These are phyloP conservation scores for Leccinum olivaceopallidum DNA, from an alignment of 768 basidiomycete genomes.

Conservation along the genomic window DNA sequence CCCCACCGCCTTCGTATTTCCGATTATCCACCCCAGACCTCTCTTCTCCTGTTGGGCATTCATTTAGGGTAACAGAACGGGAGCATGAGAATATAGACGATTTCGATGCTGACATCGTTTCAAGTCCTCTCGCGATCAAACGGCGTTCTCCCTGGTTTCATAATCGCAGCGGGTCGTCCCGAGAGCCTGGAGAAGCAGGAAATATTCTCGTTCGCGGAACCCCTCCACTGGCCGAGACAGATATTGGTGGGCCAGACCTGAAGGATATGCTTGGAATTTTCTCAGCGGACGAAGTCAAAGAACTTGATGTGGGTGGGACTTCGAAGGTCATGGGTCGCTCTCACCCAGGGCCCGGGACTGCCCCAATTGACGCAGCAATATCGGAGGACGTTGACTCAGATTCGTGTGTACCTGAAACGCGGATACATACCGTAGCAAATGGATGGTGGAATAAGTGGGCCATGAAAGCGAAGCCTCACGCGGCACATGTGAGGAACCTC, in stretches of 20 bases:
- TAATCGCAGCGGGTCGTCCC: slow-evolving; percentile 2
- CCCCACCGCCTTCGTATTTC: slow-evolving; percentile 57
- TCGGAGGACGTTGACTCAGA: slow-evolving; percentile 31
- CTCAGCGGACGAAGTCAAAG: slow-evolving; percentile 47
- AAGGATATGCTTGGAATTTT: slow-evolving; percentile 45
- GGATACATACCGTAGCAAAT: slow-evolving; percentile 40
- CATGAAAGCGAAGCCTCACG: slow-evolving; percentile 25
- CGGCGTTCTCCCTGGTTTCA: slow-evolving; percentile 16
- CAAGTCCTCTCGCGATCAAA: slow-evolving; percentile 32
- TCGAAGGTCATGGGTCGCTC: slow-evolving; percentile 37
- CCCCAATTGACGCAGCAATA: slow-evolving; percentile 19
- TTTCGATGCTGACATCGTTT: slow-evolving; percentile 50
- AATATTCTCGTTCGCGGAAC: slow-evolving; percentile 32
- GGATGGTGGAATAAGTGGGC: slow-evolving; percentile 59
- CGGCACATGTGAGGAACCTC: slow-evolving; percentile 21
- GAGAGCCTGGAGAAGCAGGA: slow-evolving; percentile 2
- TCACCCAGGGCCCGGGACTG: slow-evolving; percentile 33
- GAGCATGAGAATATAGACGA: slow-evolving; percentile 32
- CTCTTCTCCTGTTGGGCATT: slow-evolving; percentile 59
- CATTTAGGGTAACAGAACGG: slow-evolving; percentile 19
- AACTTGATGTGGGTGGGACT: slow-evolving; percentile 24
- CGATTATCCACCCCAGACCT: slow-evolving; percentile 57
- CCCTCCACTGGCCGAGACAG: slow-evolving; percentile 22
- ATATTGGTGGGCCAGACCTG: slow-evolving; percentile 43
- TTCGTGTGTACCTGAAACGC: slow-evolving; percentile 28